Conservation (phyloP, 176 grass and related monocot genomes). For the Carex cristatella region DNA sequence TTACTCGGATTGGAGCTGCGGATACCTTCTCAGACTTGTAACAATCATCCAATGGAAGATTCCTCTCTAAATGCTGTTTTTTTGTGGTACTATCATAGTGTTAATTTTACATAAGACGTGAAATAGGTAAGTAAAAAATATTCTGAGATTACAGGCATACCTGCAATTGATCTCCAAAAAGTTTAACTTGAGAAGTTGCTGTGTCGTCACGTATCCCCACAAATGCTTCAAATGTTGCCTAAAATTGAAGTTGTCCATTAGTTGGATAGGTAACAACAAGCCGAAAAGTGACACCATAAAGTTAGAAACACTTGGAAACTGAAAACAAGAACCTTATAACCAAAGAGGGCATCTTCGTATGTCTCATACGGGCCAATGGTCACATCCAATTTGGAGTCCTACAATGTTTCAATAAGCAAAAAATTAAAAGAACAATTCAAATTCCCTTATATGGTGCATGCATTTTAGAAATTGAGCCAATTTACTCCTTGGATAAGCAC, state of each 20-base stretch:
- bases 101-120: conserved; percentile 23
- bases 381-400: conserved; percentile 93
- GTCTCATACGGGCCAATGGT: conserved; percentile 98
- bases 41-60: conserved; percentile 81
- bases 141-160: conserved; percentile 25
- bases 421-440: not conserved
- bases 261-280: not conserved
- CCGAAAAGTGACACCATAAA: not conserved
- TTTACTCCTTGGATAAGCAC: not conserved
- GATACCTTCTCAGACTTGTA: conserved; percentile 84
- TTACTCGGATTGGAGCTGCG: conserved; percentile 91
- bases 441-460: not conserved
- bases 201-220: conserved; percentile 63
- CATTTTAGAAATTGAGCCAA: not conserved
- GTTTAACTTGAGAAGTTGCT: conserved; percentile 96
- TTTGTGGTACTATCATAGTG: not conserved
- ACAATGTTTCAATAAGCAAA: conserved; percentile 22
- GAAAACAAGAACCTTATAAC: conserved; percentile 55
- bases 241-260: conserved; percentile 12
- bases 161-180: conserved; percentile 55
- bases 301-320: not conserved
- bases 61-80: conserved; percentile 71
- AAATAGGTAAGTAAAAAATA: not conserved
- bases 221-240: conserved; percentile 94
- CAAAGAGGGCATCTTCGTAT: conserved; percentile 95